Base-by-base conservation (phyloP, 331 rosid genomes). In the Dryas integrifolia region DNA sequence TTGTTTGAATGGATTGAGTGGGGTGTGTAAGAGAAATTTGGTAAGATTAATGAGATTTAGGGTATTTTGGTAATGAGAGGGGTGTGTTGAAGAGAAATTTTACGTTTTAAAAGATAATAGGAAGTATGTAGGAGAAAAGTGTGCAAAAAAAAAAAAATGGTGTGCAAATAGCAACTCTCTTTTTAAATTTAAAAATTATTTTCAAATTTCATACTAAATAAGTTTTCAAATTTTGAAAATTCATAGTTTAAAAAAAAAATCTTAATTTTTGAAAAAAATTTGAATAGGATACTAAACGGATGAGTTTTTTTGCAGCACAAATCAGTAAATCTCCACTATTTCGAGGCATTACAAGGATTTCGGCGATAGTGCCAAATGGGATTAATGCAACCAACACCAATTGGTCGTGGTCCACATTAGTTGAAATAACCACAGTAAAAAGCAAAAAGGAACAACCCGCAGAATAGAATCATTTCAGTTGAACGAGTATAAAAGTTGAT, bases 371-470 rank as follows among this genome's bases (percentile, higher is more conserved):
- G 58, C 9, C 66, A 52, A 35, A 15, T 24, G 46, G 7, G 72
- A 59, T 61, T 9, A 26, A 40, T 50, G 59, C 71, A 50, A 43
- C 46, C 10, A 53, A 43, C 38, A 44, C 39, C 56, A 7, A 15
- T 39, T 8, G 73, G 55, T 35, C 62, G 58, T 26, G 71, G 81
- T 77, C 80, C 69, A 7, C 53, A 9, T 53, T 16, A 38, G 18
- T n/a, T 52, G n/a, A 4, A 59, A 58, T 26, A 50, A 18, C 4
- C 40, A 62, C 5, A 16, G 5, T 2, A 16, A 40, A n/a, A 9
- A 0, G 11, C 9, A 40, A 56, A 52, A 4, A 53, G 7, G 4
- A 46, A 41, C 0, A 12, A 30, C 74, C 38, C 26, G 41, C 65
- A 58, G 18, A 71, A 45, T 26, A 30, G 8, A 45, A 71, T 45